Evolutionary conservation across 441 rosid species (phyloP).

Genomic region (Sinapis alba): DNA sequence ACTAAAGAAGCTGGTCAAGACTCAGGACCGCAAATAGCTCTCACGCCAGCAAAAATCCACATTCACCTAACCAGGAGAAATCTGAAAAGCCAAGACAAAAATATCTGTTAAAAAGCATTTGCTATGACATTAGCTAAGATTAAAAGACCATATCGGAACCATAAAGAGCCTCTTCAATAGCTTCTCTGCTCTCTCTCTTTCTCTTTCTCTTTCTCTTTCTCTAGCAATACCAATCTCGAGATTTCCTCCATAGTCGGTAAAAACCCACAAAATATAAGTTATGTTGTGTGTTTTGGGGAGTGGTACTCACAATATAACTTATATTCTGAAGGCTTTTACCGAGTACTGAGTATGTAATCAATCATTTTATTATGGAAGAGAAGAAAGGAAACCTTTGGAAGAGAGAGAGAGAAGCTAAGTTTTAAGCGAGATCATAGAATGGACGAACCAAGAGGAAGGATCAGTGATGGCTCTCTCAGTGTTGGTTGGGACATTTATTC

Average conservation of each 20-base stretch:
- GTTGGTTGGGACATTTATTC: not conserved
- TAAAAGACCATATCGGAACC: slow-evolving; percentile 98
- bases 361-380: not conserved
- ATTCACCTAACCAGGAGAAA: slow-evolving; percentile 95
- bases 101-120: slow-evolving; percentile 42
- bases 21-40: slow-evolving; percentile 50
- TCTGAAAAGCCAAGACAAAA: slow-evolving; percentile 44
- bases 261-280: not conserved
- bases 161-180: slow-evolving; percentile 83
- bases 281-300: not conserved
- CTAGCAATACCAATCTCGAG: slow-evolving; percentile 94
- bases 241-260: slow-evolving; percentile 61
- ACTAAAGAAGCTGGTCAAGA: too few relatives aligned
- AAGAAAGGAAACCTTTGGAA: not conserved
- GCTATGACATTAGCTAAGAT: slow-evolving; percentile 86
- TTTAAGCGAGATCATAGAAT: not conserved
- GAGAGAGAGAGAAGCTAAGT: not conserved
- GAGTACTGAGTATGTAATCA: not conserved
- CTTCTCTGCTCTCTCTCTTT: slow-evolving; percentile 81
- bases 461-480: not conserved
- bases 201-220: slow-evolving; percentile 89
- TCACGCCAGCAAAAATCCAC: slow-evolving; percentile 97
- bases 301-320: not conserved
- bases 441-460: not conserved
- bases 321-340: not conserved